A percentile compares a stretch with the other conserved stretches of the same genome.
These are phyloP conservation scores for Coprinellus micaceus DNA, from an alignment of 768 basidiomycete species.

Conservation along the genomic window DNA sequence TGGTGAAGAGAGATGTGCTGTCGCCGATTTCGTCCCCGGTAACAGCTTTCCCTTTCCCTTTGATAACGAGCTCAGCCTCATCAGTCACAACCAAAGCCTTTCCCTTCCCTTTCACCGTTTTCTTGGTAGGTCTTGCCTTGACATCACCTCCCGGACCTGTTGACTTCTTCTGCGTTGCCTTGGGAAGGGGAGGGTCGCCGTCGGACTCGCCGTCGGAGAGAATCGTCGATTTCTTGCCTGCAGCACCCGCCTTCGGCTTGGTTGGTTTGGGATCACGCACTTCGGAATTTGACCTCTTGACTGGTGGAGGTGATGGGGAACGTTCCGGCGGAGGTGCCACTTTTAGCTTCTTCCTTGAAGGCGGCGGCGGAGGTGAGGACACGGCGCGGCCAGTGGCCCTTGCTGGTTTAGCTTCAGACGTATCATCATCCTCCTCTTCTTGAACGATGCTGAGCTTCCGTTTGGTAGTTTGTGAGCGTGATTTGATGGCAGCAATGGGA, in stretches of 20 bases:
- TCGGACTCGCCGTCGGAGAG: too few species aligned
- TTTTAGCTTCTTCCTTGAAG: background rate
- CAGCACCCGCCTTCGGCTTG: background rate
- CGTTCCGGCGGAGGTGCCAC: background rate
- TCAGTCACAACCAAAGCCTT: background rate
- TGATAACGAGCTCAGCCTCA: too few species aligned
- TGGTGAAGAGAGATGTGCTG: background rate
- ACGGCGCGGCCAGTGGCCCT: background rate
- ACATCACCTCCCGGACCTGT: background rate
- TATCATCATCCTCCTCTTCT: conserved; percentile 9
- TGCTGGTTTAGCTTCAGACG: background rate
- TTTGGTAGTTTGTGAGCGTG: background rate
- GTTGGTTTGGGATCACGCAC: background rate
- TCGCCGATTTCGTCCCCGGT: too few species aligned
- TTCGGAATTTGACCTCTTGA: background rate
- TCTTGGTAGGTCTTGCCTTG: too few species aligned
- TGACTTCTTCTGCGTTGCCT: background rate
- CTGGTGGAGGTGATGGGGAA: background rate
- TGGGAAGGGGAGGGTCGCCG: too few species aligned
- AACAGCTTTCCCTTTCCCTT: background rate
- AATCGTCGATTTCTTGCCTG: too few species aligned
- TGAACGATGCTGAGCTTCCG: conserved; percentile 11
- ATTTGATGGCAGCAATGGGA: background rate
- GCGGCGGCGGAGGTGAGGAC: background rate
- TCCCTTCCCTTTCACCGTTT: background rate